A percentile compares a stretch with the other conserved stretches of the same genome.
Evolutionary conservation across 2,329 filamentous ascomycete species (phyloP).

Genomic region (Aureobasidium zeae): DNA sequence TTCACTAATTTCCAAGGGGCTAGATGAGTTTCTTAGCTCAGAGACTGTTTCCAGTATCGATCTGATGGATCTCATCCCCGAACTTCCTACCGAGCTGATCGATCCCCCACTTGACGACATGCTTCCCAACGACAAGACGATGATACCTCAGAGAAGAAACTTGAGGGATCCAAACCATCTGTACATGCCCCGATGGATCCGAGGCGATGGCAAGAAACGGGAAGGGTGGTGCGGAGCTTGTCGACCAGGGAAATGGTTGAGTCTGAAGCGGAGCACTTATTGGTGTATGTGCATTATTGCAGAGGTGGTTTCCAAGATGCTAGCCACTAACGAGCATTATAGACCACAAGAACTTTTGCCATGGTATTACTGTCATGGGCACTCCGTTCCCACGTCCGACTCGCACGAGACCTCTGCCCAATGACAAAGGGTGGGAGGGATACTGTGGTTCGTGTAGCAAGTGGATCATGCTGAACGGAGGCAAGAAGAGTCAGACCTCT

Average conservation of each 20-base stretch:
- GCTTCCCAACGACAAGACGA: background rate
- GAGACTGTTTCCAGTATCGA: background rate
- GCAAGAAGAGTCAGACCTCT: slow-evolving; percentile 11
- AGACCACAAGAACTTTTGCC: slow-evolving; percentile 16
- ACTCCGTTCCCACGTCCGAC: slow-evolving; percentile 8
- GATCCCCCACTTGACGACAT: slow-evolving; percentile 3
- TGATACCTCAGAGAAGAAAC: slow-evolving; percentile 7
- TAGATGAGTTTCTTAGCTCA: background rate
- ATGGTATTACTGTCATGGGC: slow-evolving; percentile 13
- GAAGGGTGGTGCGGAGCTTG: slow-evolving; percentile 14
- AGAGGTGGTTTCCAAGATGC: background rate
- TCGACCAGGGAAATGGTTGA: slow-evolving; percentile 14
- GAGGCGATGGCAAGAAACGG: slow-evolving; percentile 9
- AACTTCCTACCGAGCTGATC: background rate
- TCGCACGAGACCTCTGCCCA: background rate
- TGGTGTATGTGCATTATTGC: slow-evolving; percentile 2
- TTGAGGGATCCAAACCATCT: slow-evolving; percentile 5
- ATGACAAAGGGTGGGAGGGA: slow-evolving; percentile 12
- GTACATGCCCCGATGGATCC: slow-evolving; percentile 13
- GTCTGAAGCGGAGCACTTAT: slow-evolving; percentile 14
- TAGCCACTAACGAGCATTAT: background rate
- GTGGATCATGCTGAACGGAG: slow-evolving; percentile 10
- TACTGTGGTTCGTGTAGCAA: slow-evolving; percentile 4
- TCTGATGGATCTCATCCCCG: background rate
- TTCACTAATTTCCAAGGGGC: background rate